Conservation (phyloP, 768 basidiomycete genomes). For the Lactifluus rugatus region DNA sequence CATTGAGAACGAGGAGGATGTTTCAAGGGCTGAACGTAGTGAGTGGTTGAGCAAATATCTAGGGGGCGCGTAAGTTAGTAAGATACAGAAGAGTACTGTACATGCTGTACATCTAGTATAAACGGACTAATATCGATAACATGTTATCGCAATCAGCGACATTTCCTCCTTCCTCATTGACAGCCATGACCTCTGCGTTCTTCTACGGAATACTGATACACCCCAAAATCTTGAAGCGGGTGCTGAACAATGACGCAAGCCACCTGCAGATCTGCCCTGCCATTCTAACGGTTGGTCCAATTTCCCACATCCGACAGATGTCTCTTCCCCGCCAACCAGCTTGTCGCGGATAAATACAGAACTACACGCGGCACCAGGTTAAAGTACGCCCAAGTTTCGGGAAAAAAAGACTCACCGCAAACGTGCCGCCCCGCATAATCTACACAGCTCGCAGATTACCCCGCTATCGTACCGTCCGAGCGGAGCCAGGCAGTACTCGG, state of each 20-base stretch:
- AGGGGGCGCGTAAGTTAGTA: too few species aligned
- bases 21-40: neutral
- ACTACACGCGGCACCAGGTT: slow-evolving; percentile 74
- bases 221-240: slow-evolving; percentile 67
- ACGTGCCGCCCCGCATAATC: too few species aligned
- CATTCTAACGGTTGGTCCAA: slow-evolving; percentile 49
- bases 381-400: slow-evolving; percentile 36
- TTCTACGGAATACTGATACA: slow-evolving; percentile 91
- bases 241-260: slow-evolving; percentile 58
- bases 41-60: too few species aligned
- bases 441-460: slow-evolving; percentile 67
- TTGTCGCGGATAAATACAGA: slow-evolving; percentile 32
- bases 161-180: neutral
- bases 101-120: too few species aligned
- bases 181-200: slow-evolving; percentile 43
- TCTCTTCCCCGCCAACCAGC: too few species aligned
- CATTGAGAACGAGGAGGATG: neutral
- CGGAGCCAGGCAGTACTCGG: slow-evolving; percentile 31
- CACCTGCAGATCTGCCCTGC: slow-evolving; percentile 65
- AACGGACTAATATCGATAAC: neutral
- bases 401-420: too few species aligned
- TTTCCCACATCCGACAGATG: neutral
- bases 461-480: slow-evolving; percentile 61
- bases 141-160: too few species aligned
- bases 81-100: too few species aligned